Conservation (phyloP, 345 rosid species). For the Streptanthus diversifolius region DNA sequence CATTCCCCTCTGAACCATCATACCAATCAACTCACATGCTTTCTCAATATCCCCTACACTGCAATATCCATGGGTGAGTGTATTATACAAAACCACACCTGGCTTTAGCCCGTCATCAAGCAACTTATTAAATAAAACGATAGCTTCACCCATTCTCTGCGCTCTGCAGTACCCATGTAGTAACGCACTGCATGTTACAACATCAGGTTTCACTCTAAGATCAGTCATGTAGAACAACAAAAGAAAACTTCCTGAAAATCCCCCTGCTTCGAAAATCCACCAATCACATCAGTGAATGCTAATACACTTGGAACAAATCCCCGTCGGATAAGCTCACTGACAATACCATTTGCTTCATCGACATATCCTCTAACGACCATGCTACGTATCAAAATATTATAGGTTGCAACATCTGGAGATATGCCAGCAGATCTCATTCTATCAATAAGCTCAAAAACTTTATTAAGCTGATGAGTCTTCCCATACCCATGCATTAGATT, state of each 20-base stretch:
- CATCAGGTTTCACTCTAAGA: slow-evolving; percentile 43
- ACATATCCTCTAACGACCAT: slow-evolving; percentile 42
- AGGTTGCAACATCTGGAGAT: slow-evolving; percentile 48
- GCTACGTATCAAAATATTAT: slow-evolving; percentile 49
- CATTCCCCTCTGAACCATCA: slow-evolving; percentile 45
- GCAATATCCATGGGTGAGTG: slow-evolving; percentile 49
- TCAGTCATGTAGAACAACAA: slow-evolving; percentile 51
- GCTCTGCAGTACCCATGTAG: slow-evolving; percentile 50
- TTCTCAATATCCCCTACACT: slow-evolving; percentile 35
- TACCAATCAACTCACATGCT: slow-evolving; percentile 41
- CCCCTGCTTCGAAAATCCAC: slow-evolving; percentile 42
- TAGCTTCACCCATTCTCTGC: slow-evolving; percentile 42
- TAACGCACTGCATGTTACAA: slow-evolving; percentile 49
- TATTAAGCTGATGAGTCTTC: slow-evolving; percentile 42
- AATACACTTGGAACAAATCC: slow-evolving; percentile 41
- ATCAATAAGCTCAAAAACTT: slow-evolving; percentile 45
- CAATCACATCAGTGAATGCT: slow-evolving; percentile 50
- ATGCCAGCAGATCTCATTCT: slow-evolving; percentile 41
- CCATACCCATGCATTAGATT: slow-evolving; percentile 45
- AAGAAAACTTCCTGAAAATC: slow-evolving; percentile 51
- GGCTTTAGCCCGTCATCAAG: slow-evolving; percentile 45
- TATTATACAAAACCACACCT: slow-evolving; percentile 46
- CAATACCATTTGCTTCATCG: slow-evolving; percentile 41
- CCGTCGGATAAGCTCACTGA: slow-evolving; percentile 44
- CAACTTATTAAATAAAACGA: slow-evolving; percentile 40